Conservation (phyloP, 352 stramenopile species). For the Phytophthora quininea region DNA sequence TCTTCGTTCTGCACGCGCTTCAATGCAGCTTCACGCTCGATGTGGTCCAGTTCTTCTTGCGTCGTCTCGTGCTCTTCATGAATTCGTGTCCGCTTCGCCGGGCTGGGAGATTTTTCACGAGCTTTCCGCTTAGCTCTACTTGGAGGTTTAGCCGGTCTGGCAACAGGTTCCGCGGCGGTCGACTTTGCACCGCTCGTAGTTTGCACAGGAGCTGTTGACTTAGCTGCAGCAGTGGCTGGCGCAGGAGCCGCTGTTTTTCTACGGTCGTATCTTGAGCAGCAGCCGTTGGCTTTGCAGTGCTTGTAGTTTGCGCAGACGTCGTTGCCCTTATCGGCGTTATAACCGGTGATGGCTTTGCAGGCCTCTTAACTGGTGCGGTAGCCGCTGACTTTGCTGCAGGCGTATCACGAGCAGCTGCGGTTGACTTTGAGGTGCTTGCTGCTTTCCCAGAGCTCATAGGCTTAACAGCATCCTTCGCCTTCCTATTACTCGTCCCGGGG, state of each 20-base stretch:
- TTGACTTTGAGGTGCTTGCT: not conserved
- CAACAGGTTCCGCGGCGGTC: not conserved
- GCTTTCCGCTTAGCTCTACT: conserved; percentile 21
- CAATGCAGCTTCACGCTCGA: conserved; percentile 32
- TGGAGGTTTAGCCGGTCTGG: not conserved
- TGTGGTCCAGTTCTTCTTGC: conserved; percentile 9
- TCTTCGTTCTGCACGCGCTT: conserved; percentile 38
- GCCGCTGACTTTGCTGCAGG: not conserved
- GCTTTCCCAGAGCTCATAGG: not conserved
- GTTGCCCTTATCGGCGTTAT: no score
- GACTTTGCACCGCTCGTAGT: conserved; percentile 1
- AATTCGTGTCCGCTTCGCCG: conserved; percentile 17
- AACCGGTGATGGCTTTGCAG: not conserved
- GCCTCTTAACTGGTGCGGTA: not conserved
- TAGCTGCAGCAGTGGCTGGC: not conserved
- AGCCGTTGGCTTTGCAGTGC: no score
- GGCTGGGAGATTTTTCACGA: conserved; percentile 8
- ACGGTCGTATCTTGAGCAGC: no score
- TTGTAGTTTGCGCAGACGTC: no score
- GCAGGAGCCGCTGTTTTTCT: no score
- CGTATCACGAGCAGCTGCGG: not conserved
- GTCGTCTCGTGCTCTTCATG: conserved; percentile 11
- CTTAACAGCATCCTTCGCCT: not conserved
- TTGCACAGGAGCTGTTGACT: not conserved
- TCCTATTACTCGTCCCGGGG: not conserved